phyloP scores from a whole-genome alignment of 2,329 filamentous ascomycete genomes.

The Penicillium sp. region DNA sequence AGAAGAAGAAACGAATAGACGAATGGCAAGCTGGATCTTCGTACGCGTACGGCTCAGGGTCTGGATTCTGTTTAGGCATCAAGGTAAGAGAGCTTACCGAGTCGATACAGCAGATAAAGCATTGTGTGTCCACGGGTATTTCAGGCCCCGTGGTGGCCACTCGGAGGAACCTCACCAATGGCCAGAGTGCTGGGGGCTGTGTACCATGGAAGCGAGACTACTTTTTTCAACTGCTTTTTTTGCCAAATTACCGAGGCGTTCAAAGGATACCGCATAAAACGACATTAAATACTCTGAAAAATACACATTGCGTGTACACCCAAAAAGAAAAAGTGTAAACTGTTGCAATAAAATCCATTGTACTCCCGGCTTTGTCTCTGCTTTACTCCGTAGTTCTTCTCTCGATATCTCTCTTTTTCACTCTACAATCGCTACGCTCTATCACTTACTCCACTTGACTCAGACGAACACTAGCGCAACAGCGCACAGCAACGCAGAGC shows the following conservation, averaged over 20 bases:
- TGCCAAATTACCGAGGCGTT: too few species aligned
- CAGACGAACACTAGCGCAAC: too few species aligned
- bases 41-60: not conserved
- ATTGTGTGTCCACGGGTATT: too few species aligned
- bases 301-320: not conserved
- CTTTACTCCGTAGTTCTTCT: not conserved
- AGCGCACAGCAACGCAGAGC: not conserved
- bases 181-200: constrained; percentile 7
- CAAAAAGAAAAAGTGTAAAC: not conserved
- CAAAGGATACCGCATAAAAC: not conserved
- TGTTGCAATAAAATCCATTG: not conserved
- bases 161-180: constrained; percentile 20
- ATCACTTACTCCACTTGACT: not conserved
- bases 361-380: not conserved
- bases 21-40: too few species aligned
- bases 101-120: too few species aligned
- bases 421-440: not conserved
- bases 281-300: not conserved
- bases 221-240: not conserved
- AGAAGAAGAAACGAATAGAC: too few species aligned
- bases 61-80: not conserved
- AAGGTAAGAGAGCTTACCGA: too few species aligned
- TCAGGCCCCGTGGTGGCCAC: not conserved
- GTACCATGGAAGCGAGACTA: constrained; percentile 11
- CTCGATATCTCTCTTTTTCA: constrained; percentile 7